Evolutionary conservation across 805 yeast genomes (phyloP).

Genomic region (Monosporozyma siamensis): DNA sequence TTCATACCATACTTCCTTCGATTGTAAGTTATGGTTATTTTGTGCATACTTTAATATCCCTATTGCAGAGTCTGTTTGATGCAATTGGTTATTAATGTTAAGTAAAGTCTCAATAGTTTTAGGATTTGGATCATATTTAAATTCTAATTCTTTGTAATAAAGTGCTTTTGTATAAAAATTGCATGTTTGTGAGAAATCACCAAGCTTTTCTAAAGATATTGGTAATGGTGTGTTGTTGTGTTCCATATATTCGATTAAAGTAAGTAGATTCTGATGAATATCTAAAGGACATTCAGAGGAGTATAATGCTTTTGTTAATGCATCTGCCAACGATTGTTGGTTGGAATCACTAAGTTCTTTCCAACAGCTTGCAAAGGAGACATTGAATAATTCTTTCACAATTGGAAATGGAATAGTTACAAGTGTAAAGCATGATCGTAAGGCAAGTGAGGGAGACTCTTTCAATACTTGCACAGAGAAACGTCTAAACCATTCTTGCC

Average conservation of each 20-base stretch:
- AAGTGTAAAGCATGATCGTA: conserved; percentile 83
- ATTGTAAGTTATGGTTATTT: conserved; percentile 77
- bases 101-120: conserved; percentile 88
- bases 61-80: conserved; percentile 95
- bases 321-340: conserved; percentile 80
- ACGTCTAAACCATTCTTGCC: conserved; percentile 96
- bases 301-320: conserved; percentile 77
- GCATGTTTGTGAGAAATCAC: conserved; percentile 87
- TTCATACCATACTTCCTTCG: conserved; percentile 97
- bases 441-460: conserved; percentile 90
- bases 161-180: conserved; percentile 97
- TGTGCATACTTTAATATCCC: conserved; percentile 94
- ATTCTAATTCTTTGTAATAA: conserved; percentile 91
- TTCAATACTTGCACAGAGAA: conserved; percentile 76
- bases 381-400: conserved; percentile 85
- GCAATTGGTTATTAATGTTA: conserved; percentile 85
- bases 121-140: conserved; percentile 85
- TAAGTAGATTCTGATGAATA: conserved; percentile 79
- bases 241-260: conserved; percentile 93
- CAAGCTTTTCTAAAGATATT: conserved; percentile 78
- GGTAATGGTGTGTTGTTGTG: conserved; percentile 94
- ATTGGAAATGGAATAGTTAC: conserved; percentile 83
- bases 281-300: conserved; percentile 94
- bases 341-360: conserved; percentile 78
- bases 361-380: conserved; percentile 95